phyloP scores from a whole-genome alignment of 2,329 filamentous ascomycete genomes.

The Bipolaris zeicola region DNA sequence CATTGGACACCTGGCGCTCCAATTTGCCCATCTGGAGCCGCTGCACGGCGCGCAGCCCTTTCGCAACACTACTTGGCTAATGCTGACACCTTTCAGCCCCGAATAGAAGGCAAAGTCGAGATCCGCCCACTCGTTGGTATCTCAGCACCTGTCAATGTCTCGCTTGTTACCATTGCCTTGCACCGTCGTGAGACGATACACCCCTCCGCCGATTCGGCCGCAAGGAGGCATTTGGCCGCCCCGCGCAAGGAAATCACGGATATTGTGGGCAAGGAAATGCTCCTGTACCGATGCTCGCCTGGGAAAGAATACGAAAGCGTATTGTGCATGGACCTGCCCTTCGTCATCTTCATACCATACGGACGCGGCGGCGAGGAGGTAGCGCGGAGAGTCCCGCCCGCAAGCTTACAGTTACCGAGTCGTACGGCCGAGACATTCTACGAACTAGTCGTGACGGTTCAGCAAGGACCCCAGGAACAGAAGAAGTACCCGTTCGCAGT shows the following conservation, averaged over 20 bases:
- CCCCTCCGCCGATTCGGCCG: conserved; percentile 89
- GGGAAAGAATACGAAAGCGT: conserved; percentile 87
- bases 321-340: conserved; percentile 94
- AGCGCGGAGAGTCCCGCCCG: conserved; percentile 86
- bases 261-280: conserved; percentile 92
- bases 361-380: conserved; percentile 89
- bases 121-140: conserved; percentile 85
- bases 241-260: conserved; percentile 90
- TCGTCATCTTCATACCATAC: conserved; percentile 96
- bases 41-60: conserved; percentile 7
- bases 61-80: conserved; percentile 9
- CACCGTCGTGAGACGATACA: conserved; percentile 96
- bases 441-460: conserved; percentile 93
- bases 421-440: conserved; percentile 97
- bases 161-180: conserved; percentile 90
- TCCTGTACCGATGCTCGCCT: conserved; percentile 83
- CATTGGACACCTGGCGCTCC: conserved; percentile 9
- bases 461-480: conserved; percentile 85
- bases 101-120: conserved; percentile 97
- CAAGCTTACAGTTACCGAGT: conserved; percentile 86
- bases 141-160: conserved; percentile 87
- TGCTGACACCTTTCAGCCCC: conserved; percentile 66
- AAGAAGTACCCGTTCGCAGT: conserved; percentile 92
- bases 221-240: conserved; percentile 88
- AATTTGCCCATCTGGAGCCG: conserved; percentile 1